Evolutionary conservation across 352 stramenopile species (phyloP).

Genomic region (Plasmopara halstedii): DNA sequence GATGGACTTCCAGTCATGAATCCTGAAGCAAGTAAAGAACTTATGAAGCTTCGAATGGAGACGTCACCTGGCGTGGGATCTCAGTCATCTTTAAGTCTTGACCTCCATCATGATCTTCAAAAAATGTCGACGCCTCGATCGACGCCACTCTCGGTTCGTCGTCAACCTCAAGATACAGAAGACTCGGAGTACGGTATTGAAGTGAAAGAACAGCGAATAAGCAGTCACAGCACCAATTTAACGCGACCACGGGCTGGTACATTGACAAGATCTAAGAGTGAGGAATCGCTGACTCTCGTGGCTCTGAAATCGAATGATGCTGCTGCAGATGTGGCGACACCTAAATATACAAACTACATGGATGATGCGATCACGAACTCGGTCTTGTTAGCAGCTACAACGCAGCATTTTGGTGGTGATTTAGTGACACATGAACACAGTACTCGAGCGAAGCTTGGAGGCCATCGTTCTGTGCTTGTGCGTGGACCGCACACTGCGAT

Average conservation of each 20-base stretch:
- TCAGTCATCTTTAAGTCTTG: conserved; percentile 16
- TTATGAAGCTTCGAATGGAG: conserved; percentile 53
- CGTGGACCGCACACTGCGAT: conserved; percentile 23
- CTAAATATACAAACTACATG: conserved; percentile 72
- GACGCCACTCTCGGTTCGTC: conserved; percentile 26
- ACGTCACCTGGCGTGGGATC: conserved; percentile 30
- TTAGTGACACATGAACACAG: conserved; percentile 76
- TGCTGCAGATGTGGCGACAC: conserved; percentile 18
- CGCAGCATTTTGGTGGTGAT: conserved; percentile 81
- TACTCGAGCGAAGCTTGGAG: conserved; percentile 53
- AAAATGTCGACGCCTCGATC: conserved; percentile 16
- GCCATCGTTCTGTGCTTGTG: conserved; percentile 63
- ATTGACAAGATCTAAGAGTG: conserved; percentile 64
- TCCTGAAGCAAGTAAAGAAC: conserved; percentile 47
- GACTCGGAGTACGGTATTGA: conserved; percentile 68
- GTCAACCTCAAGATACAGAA: conserved; percentile 46
- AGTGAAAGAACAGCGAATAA: conserved; percentile 29
- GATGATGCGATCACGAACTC: conserved; percentile 59
- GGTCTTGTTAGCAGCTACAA: conserved; percentile 68
- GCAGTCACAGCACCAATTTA: conserved; percentile 20
- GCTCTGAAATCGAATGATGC: conserved; percentile 8
- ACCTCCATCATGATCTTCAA: conserved; percentile 13
- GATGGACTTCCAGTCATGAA: conserved; percentile 68
- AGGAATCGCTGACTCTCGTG: conserved; percentile 43
- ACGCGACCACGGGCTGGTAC: conserved; percentile 41